A percentile compares a stretch with the other conserved stretches of the same genome.
Conservation (phyloP, 2,329 filamentous ascomycete species). For the Xylariaceae sp. region DNA sequence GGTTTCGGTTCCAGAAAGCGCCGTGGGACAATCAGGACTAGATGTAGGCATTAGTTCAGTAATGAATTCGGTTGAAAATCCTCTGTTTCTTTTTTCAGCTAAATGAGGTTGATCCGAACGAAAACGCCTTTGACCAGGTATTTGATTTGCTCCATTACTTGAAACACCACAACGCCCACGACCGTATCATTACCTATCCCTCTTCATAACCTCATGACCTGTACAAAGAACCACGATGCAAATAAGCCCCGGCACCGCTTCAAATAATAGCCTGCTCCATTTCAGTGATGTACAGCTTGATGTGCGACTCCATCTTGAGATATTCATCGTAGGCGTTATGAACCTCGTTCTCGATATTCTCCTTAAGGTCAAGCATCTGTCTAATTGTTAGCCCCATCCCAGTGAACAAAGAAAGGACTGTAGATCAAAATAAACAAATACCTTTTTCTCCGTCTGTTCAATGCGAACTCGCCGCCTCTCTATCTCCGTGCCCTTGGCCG, state of each 20-base stretch:
- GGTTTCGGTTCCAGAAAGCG: constrained; percentile 55
- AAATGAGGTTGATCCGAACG: neutral
- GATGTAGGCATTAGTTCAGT: neutral
- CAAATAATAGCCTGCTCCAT: constrained; percentile 87
- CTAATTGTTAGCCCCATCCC: constrained; percentile 20
- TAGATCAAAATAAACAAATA: constrained; percentile 38
- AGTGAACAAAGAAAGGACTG: neutral
- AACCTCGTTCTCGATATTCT: constrained; percentile 94
- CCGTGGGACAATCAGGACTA: constrained; percentile 33
- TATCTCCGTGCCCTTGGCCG: constrained; percentile 85
- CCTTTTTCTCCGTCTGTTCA: constrained; percentile 98
- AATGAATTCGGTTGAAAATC: neutral
- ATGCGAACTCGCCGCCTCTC: constrained; percentile 89
- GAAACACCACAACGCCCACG: neutral
- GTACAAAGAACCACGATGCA: constrained; percentile 10
- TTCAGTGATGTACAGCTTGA: constrained; percentile 96
- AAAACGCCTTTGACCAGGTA: neutral
- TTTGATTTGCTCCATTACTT: constrained; percentile 2
- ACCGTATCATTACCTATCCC: constrained; percentile 39
- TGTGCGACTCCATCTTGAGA: constrained; percentile 94
- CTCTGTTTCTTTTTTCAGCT: neutral
- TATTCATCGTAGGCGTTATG: constrained; percentile 90
- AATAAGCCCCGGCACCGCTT: constrained; percentile 7
- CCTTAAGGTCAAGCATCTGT: constrained; percentile 95
- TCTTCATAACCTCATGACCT: constrained; percentile 29